These are phyloP conservation scores for Cladosporium halotolerans DNA, from an alignment of 2,329 filamentous ascomycete genomes.

Conservation along the genomic window DNA sequence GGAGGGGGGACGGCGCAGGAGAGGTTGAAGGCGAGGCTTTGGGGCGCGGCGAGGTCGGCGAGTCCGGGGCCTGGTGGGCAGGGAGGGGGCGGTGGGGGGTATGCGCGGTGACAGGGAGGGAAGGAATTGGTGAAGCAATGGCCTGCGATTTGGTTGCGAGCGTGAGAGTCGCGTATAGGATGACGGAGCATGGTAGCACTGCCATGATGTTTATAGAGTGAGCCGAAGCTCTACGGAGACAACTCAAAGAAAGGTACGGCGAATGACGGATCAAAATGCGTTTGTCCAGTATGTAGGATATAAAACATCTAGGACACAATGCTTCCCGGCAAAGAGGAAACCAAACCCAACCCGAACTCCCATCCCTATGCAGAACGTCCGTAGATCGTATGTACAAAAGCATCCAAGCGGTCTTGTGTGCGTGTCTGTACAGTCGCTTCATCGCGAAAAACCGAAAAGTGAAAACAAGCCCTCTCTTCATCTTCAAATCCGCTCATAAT, in stretches of 20 bases:
- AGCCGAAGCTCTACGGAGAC: no score
- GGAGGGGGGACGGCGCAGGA: conserved; percentile 64
- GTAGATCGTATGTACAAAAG: neutral
- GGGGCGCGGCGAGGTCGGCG: conserved; percentile 35
- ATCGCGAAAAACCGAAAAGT: no score
- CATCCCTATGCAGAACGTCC: neutral
- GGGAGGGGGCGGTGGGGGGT: neutral
- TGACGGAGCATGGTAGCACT: neutral
- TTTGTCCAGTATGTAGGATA: neutral
- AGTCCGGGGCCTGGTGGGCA: conserved; percentile 4
- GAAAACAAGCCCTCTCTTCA: no score
- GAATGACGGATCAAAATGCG: neutral
- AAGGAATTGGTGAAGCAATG: conserved; percentile 2
- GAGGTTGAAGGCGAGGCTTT: conserved; percentile 71
- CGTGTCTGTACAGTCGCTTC: no score
- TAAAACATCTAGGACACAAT: neutral
- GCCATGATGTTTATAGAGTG: no score
- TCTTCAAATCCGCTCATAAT: neutral
- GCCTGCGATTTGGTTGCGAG: neutral
- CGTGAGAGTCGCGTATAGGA: neutral
- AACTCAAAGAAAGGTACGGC: neutral
- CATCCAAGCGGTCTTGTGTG: no score
- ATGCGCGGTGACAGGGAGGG: conserved; percentile 15
- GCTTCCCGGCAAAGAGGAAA: no score
- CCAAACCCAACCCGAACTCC: neutral